Evolutionary conservation across 1,139 yeast species (phyloP), one percentile per base, ranked within the genome.

Genomic region (Suhomyces guaymorum): DNA sequence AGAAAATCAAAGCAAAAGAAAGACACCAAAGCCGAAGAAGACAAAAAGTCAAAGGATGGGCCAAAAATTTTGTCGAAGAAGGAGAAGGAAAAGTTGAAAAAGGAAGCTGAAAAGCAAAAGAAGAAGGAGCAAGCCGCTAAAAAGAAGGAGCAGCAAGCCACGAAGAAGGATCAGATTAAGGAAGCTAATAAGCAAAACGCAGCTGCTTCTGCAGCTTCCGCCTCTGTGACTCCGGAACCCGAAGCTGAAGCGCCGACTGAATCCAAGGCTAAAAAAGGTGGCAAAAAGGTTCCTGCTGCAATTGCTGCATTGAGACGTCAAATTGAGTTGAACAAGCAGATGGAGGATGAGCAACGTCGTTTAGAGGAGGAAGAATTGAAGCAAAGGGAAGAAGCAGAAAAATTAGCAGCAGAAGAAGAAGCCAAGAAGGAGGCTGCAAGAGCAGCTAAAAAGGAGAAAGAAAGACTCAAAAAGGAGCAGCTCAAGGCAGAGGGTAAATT

Each of bases 11-110:
- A 86, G 67, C 77, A 80, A 61, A 86, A 85, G 70, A 82, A 82
- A 66, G 81, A 77, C 37, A 68, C 63, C 22, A 76, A 72, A 55
- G 77, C 73, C 48, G 79, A 66, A 32, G 77, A 70, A 43, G 75
- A 75, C 46, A 71, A 71, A 61, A 71, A 61, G 55, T 44, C 59
- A 41, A 49, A 67, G 58, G 75, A 72, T 32, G 89, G 79, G 26
- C 86, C 94, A 32, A 76, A 80, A 47, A 68, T 90, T 53, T 87
- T 92, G 64, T 80, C 95, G 41, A 94, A 92, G 75, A 94, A 94
- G 69, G 98, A 92, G 59, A 94, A 92, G 73, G 99, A 92, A 66
- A 85, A 80, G 64, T 95, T 92, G 61, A 92, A 90, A 84, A 94
- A 92, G 65, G 99, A 92, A 67, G 86, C 86, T 47, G 98, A 92